These are phyloP conservation scores for Yamadazyma triangularis DNA, from an alignment of 1,139 yeast genomes.

Conservation along the genomic window DNA sequence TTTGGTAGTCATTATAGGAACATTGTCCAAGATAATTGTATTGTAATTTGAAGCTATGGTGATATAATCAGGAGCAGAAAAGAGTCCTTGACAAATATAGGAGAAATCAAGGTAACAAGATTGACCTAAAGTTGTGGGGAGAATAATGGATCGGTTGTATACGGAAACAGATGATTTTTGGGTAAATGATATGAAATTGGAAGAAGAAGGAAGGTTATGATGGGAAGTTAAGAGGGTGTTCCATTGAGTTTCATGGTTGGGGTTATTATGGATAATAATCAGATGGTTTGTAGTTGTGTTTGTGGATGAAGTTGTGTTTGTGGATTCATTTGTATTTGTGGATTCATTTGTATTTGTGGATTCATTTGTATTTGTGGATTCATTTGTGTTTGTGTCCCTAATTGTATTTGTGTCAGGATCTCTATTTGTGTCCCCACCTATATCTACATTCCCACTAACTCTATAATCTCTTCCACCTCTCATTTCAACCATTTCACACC, in stretches of 20 bases:
- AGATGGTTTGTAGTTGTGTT: too few relatives aligned
- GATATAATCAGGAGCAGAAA: constrained; percentile 67
- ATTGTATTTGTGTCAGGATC: too few relatives aligned
- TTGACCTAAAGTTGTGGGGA: constrained; percentile 42
- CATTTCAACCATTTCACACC: constrained; percentile 66
- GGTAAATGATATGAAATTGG: constrained; percentile 11
- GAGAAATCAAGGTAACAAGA: constrained; percentile 50
- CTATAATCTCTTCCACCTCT: constrained; percentile 55
- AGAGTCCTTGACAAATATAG: constrained; percentile 54
- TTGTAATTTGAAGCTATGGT: constrained; percentile 58
- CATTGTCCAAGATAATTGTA: constrained; percentile 54
- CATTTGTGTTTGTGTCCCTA: neutral
- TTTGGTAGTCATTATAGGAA: constrained; percentile 54
- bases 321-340: too few relatives aligned
- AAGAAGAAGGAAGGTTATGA: constrained; percentile 9
- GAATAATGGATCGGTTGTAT: constrained; percentile 48
- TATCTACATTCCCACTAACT: constrained; percentile 24
- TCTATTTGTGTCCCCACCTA: too few relatives aligned
- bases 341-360: too few relatives aligned
- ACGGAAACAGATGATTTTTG: constrained; percentile 34
- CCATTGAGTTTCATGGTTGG: constrained; percentile 34
- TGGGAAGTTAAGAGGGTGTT: constrained; percentile 17
- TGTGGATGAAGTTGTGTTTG: neutral
- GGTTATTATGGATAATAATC: constrained; percentile 25
- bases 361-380: constrained; percentile 1